A percentile compares a stretch with the other conserved stretches of the same genome.
phyloP scores from a whole-genome alignment of 768 basidiomycete species.

The Lentinula detonsa region DNA sequence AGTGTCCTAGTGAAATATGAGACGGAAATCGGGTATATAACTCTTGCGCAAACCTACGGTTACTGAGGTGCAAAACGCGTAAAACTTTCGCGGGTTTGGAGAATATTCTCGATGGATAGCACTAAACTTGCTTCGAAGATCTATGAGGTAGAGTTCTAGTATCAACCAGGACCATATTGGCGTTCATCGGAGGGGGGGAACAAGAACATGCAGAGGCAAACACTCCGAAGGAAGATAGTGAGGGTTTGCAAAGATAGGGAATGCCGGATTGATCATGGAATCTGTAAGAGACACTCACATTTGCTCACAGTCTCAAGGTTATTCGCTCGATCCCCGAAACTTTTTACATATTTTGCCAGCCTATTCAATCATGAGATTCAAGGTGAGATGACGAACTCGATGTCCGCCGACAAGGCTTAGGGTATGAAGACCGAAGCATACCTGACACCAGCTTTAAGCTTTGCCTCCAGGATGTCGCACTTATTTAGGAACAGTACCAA shows the following conservation, averaged over 20 bases:
- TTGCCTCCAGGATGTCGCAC: slow-evolving; percentile 73
- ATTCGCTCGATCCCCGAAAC: slow-evolving; percentile 66
- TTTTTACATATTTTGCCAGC: slow-evolving; percentile 64
- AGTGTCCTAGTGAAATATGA: slow-evolving; percentile 40
- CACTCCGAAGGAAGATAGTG: neutral
- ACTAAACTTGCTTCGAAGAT: slow-evolving; percentile 64
- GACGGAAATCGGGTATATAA: neutral
- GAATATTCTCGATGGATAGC: slow-evolving; percentile 76
- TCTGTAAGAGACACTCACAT: slow-evolving; percentile 39
- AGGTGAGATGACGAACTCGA: neutral
- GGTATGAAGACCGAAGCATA: slow-evolving; percentile 13
- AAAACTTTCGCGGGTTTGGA: slow-evolving; percentile 68
- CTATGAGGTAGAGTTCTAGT: slow-evolving; percentile 24
- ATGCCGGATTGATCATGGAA: neutral
- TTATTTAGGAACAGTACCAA: slow-evolving; percentile 86
- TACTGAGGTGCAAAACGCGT: slow-evolving; percentile 72
- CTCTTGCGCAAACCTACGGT: slow-evolving; percentile 36
- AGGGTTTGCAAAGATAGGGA: neutral
- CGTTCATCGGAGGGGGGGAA: neutral
- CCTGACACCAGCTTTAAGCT: slow-evolving; percentile 56
- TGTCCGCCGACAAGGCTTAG: neutral
- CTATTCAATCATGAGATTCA: slow-evolving; percentile 18
- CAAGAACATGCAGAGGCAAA: neutral
- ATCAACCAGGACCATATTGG: neutral
- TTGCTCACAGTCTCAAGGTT: slow-evolving; percentile 66